Evolutionary conservation across 1,284 basidiomycete genomes (phyloP).

Genomic region (Heterobasidion occidentale): DNA sequence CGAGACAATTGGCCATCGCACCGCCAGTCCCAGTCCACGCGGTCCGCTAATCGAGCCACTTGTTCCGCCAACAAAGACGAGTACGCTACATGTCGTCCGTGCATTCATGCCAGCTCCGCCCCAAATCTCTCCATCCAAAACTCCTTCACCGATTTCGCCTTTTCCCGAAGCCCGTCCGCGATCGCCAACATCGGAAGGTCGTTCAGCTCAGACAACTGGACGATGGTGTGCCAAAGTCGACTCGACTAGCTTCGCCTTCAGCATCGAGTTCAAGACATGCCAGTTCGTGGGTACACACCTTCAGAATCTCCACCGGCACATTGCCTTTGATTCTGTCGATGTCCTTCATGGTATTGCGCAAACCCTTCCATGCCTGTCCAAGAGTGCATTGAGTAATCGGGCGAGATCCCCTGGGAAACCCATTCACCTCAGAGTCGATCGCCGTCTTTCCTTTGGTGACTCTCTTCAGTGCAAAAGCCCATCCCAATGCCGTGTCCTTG

Average conservation of each 20-base stretch:
- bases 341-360: neutral
- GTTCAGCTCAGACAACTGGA: neutral
- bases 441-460: slow-evolving; percentile 10
- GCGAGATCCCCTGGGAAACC: neutral
- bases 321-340: neutral
- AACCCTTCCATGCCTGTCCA: neutral
- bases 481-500: slow-evolving; percentile 1
- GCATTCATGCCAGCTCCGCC: neutral
- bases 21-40: too few species aligned
- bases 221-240: neutral
- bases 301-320: neutral
- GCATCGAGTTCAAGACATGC: neutral
- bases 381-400: neutral
- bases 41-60: too few species aligned
- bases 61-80: too few species aligned
- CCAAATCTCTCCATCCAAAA: neutral
- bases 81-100: too few species aligned
- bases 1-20: too few species aligned
- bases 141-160: neutral
- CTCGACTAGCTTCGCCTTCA: neutral
- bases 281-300: neutral
- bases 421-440: neutral
- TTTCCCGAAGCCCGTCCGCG: neutral
- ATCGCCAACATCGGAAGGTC: neutral
- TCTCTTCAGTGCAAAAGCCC: slow-evolving; percentile 9